A percentile compares a stretch with the other conserved stretches of the same genome.
phyloP scores from a whole-genome alignment of 345 rosid species.

The Draba incana region DNA sequence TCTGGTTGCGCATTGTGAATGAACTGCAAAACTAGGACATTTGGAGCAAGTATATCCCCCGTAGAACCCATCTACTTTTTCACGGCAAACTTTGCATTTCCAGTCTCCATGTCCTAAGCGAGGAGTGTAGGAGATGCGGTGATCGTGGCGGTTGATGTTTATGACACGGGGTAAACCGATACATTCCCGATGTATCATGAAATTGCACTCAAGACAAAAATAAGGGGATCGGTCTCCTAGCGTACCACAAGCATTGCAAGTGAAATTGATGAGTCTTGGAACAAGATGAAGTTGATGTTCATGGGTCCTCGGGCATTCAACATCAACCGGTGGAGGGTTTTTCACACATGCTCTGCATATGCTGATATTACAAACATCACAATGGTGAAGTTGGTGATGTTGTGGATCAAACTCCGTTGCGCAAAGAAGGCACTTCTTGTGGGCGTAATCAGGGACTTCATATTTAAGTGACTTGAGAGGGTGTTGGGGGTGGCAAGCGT shows the following conservation, averaged over 20 bases:
- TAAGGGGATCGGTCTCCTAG: constrained; percentile 9
- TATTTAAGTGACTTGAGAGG: neutral
- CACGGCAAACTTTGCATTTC: neutral
- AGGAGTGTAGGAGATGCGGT: constrained; percentile 8
- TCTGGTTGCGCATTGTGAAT: constrained; percentile 5
- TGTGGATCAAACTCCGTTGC: fast-evolving
- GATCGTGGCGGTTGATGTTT: constrained; percentile 16
- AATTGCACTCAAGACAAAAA: constrained; percentile 4
- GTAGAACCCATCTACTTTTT: constrained; percentile 9
- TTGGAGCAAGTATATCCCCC: constrained; percentile 7
- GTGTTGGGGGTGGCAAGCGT: constrained; percentile 16
- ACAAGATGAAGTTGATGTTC: constrained; percentile 12
- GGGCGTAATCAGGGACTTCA: neutral
- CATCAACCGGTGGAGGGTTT: neutral
- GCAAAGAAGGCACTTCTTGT: constrained; percentile 1
- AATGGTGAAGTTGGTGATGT: neutral
- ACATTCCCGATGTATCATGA: constrained; percentile 17
- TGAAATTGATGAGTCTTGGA: constrained; percentile 3
- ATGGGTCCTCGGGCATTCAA: neutral
- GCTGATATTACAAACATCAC: constrained; percentile 20
- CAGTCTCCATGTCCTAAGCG: constrained; percentile 4
- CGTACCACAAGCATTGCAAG: constrained; percentile 30
- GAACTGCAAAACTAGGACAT: neutral
- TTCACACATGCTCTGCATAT: neutral
- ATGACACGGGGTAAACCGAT: constrained; percentile 19